Base-by-base conservation (phyloP, 208 protist species). In the Spongospora subterranea region DNA sequence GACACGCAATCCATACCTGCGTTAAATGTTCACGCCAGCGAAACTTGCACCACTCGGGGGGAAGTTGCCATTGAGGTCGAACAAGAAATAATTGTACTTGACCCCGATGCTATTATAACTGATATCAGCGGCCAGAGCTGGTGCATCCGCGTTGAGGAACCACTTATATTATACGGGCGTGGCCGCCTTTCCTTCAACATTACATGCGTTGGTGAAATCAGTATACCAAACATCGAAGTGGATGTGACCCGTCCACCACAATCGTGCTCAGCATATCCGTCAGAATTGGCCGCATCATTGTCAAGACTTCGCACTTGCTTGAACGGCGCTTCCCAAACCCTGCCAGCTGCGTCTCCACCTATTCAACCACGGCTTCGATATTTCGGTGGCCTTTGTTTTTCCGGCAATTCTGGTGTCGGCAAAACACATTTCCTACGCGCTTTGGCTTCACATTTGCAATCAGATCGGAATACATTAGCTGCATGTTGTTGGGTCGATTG, bases 391-490 rank as follows among this genome's bases (percentile, higher is more conserved):
- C 6, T 82, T 35, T 82, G 71, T n/a, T n/a, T 82, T n/a, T 40
- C 35, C 35, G 71, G 71, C 6, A 43, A 45, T 45, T 35, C 71
- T 82, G 71, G 71, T 35, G 40, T 82, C 17, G 71, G 71, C 71
- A 82, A 82, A 43, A 82, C 17, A 6, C n/a, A 39, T 82, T 35
- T 82, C 71, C 17, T 82, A 43, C 71, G n/a, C n/a, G 71, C 71
- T 82, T 13, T 82, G 6, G 71, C 71, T 17, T 20, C 6, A 35
- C 35, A 13, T 43, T 43, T 82, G n/a, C 13, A 20, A 35, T 6
- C 17, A 6, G 71, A 82, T 82, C 35, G 13, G 13, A 82, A 82
- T 82, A n/a, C 35, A 17, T 43, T 82, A n/a, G 71, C 71, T 6
- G 71, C 71, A 39, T 6, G 17, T 40, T 43, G 6, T n/a, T 82